These are phyloP conservation scores for Chrysosphaeria jannelii DNA, from an alignment of 2,329 filamentous ascomycete species.

Conservation along the genomic window DNA sequence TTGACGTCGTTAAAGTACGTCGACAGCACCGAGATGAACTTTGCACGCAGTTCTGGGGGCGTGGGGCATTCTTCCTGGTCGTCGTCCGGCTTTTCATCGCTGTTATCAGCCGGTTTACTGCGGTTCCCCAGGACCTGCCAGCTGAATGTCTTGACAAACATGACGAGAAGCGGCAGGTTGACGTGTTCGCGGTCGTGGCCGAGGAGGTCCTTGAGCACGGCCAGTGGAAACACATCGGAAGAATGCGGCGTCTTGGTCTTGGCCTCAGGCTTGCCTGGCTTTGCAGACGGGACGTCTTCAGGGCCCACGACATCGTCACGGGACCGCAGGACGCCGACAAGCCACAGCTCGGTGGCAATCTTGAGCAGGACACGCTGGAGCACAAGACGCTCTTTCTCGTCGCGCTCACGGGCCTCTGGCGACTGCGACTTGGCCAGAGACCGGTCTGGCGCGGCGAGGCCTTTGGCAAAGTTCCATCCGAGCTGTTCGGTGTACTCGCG, in stretches of 20 bases:
- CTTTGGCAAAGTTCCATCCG: constrained; percentile 75
- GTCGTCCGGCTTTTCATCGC: constrained; percentile 9
- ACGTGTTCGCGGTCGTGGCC: constrained; percentile 78
- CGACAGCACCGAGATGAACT: constrained; percentile 59
- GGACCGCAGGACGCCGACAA: constrained; percentile 64
- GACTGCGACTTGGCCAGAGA: constrained; percentile 46
- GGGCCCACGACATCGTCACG: constrained; percentile 34
- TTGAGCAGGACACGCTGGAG: constrained; percentile 65
- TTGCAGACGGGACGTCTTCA: constrained; percentile 29
- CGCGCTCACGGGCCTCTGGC: constrained; percentile 63
- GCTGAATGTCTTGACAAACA: constrained; percentile 86
- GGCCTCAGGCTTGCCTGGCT: constrained; percentile 21
- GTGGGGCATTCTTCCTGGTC: constrained; percentile 37
- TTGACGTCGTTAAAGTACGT: constrained; percentile 89
- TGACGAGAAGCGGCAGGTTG: constrained; percentile 70
- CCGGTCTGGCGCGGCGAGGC: constrained; percentile 74
- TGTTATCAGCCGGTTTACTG: not conserved
- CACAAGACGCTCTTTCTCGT: constrained; percentile 76
- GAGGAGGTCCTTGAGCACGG: constrained; percentile 90
- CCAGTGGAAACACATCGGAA: constrained; percentile 77
- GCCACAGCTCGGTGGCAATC: constrained; percentile 86
- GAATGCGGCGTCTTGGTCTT: no score
- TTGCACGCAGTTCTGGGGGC: constrained; percentile 46
- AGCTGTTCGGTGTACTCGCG: constrained; percentile 72
- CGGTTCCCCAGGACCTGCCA: constrained; percentile 84